Base-by-base conservation (phyloP, 2,329 filamentous ascomycete genomes). In the Talaromyces albobiverticillius region DNA sequence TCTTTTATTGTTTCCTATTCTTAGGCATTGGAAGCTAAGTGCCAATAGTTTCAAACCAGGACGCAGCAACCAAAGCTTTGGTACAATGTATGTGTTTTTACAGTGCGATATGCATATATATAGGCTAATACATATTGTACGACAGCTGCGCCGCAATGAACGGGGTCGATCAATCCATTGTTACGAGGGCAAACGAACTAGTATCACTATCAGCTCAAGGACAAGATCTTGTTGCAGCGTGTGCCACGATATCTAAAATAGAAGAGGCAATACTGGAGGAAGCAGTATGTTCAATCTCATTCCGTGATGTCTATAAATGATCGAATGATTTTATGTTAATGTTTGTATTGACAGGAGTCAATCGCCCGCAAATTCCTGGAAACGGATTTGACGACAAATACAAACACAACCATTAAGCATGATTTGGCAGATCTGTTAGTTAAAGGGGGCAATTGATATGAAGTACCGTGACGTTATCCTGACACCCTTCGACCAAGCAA, bases 111-210 rank as follows among this genome's bases (percentile, higher is more conserved):
- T 1, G 2, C n/a, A 41, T 61, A 34, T 31, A 57, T 22, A 11
- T 7, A 22, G 31, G 8, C 8, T 56, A 26, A 51, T 46, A 25
- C 36, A 53, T 14, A 31, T 46, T 16, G 51, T 41, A 8, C 32
- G 7, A 23, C 56, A 82, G 79, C 51, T 97, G 94, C 66, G 94
- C 94, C 25, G 85, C 85, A 3, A 82, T 95, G 69, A 96, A 95
- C 63, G 92, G 92, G 1, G 84, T 99, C 13, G 86, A 90, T 26
- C 65, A 73, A 16, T 78, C 80, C 4, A 82, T 97, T 9, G 81
- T 96, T 6, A 75, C 86, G 14, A 83, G 92, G 53, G 91, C 93
- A 0, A 86, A 90, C 59, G 81, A 86, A 7, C 79, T 99, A 32
- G 83, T 87, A 20, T 69, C 83, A 6, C 75, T 94, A 14, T 77